phyloP scores from a whole-genome alignment of 192 early-diverging fungal species.

The Coemansia umbellata region DNA sequence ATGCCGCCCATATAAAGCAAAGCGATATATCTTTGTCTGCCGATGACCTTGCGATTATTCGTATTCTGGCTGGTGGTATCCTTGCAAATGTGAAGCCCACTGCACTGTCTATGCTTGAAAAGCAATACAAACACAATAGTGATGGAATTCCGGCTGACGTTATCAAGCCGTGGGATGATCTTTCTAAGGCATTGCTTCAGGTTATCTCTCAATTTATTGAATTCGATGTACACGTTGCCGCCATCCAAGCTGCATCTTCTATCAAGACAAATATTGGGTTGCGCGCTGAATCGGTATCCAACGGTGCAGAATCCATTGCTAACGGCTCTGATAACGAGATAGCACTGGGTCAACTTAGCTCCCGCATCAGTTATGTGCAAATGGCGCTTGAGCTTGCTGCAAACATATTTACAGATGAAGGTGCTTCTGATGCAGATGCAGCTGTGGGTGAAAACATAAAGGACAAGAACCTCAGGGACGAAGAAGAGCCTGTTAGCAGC shows the following conservation, averaged over 20 bases:
- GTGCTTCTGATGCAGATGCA: constrained; percentile 18
- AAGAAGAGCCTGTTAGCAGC: not conserved
- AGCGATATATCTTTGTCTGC: not conserved
- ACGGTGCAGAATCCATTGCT: constrained; percentile 3
- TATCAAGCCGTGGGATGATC: constrained; percentile 51
- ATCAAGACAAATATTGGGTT: constrained; percentile 13
- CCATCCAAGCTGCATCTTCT: constrained; percentile 8
- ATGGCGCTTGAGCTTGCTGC: constrained; percentile 77
- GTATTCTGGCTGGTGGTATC: constrained; percentile 65
- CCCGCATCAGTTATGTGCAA: constrained; percentile 35
- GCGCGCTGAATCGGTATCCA: not conserved
- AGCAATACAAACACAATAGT: constrained; percentile 5
- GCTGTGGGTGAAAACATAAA: not conserved
- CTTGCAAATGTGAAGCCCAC: constrained; percentile 48
- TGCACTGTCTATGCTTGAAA: constrained; percentile 22
- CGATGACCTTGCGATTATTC: constrained; percentile 62
- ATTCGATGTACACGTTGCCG: constrained; percentile 35
- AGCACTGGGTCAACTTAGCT: constrained; percentile 16
- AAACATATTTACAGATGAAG: constrained; percentile 73
- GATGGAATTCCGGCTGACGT: constrained; percentile 45
- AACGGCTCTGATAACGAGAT: constrained; percentile 6
- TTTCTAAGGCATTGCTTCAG: constrained; percentile 27
- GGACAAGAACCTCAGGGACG: not conserved
- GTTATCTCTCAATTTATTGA: constrained; percentile 25
- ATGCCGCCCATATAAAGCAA: constrained; percentile 40